phyloP scores from a whole-genome alignment of 2,329 filamentous ascomycete species.

The Ophiostoma tasmaniense region DNA sequence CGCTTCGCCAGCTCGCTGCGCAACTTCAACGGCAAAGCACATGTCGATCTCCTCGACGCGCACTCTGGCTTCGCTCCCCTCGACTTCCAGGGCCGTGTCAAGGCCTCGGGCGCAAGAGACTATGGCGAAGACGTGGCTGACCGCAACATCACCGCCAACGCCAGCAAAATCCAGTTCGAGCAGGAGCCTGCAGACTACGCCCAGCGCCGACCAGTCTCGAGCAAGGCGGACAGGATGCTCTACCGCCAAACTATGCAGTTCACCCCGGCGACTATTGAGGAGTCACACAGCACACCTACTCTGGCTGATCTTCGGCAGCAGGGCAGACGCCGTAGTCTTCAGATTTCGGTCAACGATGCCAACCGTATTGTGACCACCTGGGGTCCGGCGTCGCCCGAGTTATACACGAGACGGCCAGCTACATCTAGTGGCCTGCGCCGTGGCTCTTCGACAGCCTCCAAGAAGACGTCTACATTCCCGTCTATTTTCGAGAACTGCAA shows the following conservation, averaged over 20 bases:
- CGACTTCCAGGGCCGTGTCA: conserved; percentile 41
- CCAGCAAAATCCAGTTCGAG: not conserved
- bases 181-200: not conserved
- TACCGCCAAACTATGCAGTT: not conserved
- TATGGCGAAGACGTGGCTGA: conserved; percentile 60
- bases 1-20: not conserved
- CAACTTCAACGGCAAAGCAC: conserved; percentile 13
- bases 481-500: not conserved
- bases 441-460: not conserved
- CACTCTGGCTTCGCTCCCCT: conserved; percentile 42
- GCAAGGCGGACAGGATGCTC: conserved; percentile 15
- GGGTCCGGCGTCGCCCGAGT: not conserved
- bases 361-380: not conserved
- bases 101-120: conserved; percentile 42
- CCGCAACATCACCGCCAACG: conserved; percentile 42
- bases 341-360: not conserved
- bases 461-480: not conserved
- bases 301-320: not conserved
- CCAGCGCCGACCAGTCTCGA: not conserved
- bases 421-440: not conserved
- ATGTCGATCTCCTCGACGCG: conserved; percentile 51
- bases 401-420: not conserved
- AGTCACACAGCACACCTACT: not conserved
- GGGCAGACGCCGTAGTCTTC: not conserved
- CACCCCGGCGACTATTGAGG: not conserved